Percentiles rank a stretch among this genome's conserved stretches.
Evolutionary conservation across 768 basidiomycete species (phyloP).

Genomic region (Daedaleopsis sinensis): DNA sequence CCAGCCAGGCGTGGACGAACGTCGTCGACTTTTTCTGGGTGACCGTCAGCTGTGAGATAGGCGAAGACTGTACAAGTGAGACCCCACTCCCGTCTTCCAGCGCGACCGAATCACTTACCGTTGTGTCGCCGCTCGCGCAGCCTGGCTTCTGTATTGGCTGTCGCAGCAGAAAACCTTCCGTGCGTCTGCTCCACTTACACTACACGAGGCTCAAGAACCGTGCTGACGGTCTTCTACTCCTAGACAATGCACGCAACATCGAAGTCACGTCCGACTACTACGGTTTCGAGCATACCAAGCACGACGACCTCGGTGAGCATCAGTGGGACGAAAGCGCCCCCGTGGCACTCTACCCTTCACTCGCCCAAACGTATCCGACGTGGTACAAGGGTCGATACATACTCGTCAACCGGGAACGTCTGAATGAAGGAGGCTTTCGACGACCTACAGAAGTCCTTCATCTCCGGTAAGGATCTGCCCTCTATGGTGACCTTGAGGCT

Average conservation of each 20-base stretch:
- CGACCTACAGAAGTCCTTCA: conserved; percentile 41
- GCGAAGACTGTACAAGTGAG: conserved; percentile 61
- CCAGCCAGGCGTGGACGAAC: conserved; percentile 44
- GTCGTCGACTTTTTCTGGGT: conserved; percentile 59
- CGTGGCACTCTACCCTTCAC: conserved; percentile 45
- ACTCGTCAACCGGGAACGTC: conserved; percentile 36
- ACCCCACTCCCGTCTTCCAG: not conserved
- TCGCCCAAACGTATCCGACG: conserved; percentile 41
- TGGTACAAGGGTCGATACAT: conserved; percentile 48
- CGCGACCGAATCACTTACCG: not conserved
- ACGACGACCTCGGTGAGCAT: conserved; percentile 5
- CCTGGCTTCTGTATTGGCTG: conserved; percentile 75
- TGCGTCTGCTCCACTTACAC: not conserved
- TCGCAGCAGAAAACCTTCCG: conserved; percentile 44
- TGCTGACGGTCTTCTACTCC: not conserved
- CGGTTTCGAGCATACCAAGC: not conserved
- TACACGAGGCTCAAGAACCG: not conserved
- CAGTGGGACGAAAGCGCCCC: not conserved
- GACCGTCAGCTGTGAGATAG: conserved; percentile 61
- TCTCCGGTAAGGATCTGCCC: conserved; percentile 48
- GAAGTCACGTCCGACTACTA: conserved; percentile 16
- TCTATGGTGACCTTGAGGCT: no score
- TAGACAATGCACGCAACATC: conserved; percentile 29
- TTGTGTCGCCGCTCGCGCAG: conserved; percentile 40
- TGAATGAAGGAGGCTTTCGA: conserved; percentile 36